phyloP scores from a whole-genome alignment of 768 basidiomycete genomes.

The Leccinum obscurum region DNA sequence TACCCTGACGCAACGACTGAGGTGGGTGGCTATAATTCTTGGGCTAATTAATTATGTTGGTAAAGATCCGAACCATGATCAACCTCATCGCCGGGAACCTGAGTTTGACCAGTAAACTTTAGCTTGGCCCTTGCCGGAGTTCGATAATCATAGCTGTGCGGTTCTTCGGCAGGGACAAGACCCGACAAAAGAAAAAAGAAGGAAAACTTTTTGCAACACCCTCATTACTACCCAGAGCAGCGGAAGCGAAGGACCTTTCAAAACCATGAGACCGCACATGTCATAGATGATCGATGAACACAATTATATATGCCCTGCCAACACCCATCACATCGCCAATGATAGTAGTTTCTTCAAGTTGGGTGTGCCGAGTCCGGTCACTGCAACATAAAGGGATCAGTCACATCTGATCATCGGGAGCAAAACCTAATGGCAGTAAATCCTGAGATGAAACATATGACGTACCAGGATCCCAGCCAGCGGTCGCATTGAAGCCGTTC shows the following conservation, averaged over 20 bases:
- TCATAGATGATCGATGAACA: neutral
- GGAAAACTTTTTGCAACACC: neutral
- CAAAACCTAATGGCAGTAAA: too few relatives aligned
- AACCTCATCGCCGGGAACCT: too few relatives aligned
- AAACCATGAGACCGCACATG: neutral
- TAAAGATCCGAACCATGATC: too few relatives aligned
- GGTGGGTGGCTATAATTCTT: too few relatives aligned
- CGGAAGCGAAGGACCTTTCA: neutral
- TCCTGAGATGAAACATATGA: constrained; percentile 2
- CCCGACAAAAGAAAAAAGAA: neutral
- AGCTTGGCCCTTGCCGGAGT: too few relatives aligned
- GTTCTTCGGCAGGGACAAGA: neutral
- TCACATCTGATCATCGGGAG: neutral
- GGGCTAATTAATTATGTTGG: too few relatives aligned
- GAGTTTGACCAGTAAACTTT: too few relatives aligned
- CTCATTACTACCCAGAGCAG: neutral
- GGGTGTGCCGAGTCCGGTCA: constrained; percentile 59
- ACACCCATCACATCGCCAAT: constrained; percentile 32
- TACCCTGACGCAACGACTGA: too few relatives aligned
- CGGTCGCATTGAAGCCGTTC: constrained; percentile 28
- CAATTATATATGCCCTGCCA: neutral
- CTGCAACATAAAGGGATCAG: constrained; percentile 27
- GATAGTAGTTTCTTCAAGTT: constrained; percentile 49
- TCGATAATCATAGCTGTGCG: too few relatives aligned
- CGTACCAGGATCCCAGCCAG: constrained; percentile 62